These are phyloP conservation scores for Saccharum spontaneum DNA, from an alignment of 176 grass and related monocot species.

Conservation along the genomic window DNA sequence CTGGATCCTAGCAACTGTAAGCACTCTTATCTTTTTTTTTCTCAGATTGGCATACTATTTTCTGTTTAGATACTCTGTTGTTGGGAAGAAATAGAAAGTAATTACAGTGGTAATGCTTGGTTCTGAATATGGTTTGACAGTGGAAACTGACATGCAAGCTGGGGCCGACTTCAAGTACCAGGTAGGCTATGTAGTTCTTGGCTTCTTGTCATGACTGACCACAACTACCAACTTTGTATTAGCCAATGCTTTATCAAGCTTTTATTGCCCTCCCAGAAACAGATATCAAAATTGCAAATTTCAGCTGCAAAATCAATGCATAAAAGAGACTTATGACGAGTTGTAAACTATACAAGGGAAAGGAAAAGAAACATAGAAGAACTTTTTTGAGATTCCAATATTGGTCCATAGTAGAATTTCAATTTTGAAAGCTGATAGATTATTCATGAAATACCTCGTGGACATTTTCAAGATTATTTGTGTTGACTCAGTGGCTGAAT, in stretches of 20 bases:
- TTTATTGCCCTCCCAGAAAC: neutral
- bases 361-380: neutral
- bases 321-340: neutral
- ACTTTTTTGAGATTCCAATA: neutral
- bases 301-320: neutral
- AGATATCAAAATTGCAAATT: neutral
- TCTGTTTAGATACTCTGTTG: neutral
- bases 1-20: constrained; percentile 73
- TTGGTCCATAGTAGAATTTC: neutral
- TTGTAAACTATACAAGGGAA: neutral
- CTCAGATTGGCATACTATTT: neutral
- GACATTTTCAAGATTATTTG: neutral
- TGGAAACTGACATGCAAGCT: constrained; percentile 75
- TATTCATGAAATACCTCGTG: neutral
- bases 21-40: neutral
- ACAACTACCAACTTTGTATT: neutral
- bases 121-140: constrained; percentile 43
- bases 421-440: neutral
- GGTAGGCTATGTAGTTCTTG: constrained; percentile 29
- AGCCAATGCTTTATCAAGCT: neutral
- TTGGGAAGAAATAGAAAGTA: neutral
- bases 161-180: constrained; percentile 61
- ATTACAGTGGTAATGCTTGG: constrained; percentile 6
- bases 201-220: neutral
- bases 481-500: neutral